Evolutionary conservation across 306 rosid genomes (phyloP), one percentile per base, ranked within the genome.

Genomic region (Cucumis cinereus): DNA sequence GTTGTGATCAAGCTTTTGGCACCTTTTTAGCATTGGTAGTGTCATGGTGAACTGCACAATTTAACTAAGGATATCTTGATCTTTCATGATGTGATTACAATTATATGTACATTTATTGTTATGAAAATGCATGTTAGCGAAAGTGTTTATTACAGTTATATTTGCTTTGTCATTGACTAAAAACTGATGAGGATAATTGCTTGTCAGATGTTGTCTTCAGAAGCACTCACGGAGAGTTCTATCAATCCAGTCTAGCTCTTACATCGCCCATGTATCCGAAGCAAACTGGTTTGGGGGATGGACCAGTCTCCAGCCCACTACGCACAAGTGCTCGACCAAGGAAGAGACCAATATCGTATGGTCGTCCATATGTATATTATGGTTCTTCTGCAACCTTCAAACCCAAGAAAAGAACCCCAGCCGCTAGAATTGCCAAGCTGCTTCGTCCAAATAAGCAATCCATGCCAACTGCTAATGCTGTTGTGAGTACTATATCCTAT

Each of bases 271-370:
- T 91, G 98, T 84, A 89, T 86, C 83, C 91, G 24, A 93, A 89
- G 82, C 85, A 86, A 84, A 77, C 97, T 62, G 77, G 84, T 78
- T 82, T 81, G 73, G 82, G 84, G 19, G 95, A 85, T 77, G 92
- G 88, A 82, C 70, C 87, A 81, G 85, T 22, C 74, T 73, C 88
- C 26, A 70, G 82, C 79, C 91, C 87, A 10, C 79, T 91, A 53
- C 92, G 98, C 50, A 83, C 92, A 19, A 93, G 98, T 77, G 92
- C 84, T 54, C 89, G 98, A 86, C 84, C 89, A 49, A 86, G 83
- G 82, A 66, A 87, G 14, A 84, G 94, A 80, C 92, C 74, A 45
- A 69, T 91, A 45, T 13, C 62, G 13, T 89, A 82, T 84, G 87
- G 88, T 36, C 87, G 94, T 3, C 68, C 88, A 0, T 88, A 60